Base-by-base conservation (phyloP, 805 yeast genomes). In the Clavispora asparagi region DNA sequence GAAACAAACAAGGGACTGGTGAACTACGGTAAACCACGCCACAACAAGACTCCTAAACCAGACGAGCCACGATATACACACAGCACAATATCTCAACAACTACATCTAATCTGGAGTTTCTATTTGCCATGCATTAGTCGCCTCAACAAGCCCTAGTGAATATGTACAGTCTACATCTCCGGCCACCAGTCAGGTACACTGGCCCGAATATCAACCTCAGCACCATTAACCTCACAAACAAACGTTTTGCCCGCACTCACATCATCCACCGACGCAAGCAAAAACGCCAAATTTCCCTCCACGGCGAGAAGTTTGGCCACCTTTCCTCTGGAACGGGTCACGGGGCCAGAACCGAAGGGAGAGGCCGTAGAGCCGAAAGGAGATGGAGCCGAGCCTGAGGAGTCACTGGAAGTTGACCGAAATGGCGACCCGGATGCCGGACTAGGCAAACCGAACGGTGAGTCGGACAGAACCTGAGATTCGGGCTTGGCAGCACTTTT, bases 131-230 rank as follows among this genome's bases (percentile, higher is more conserved):
- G 19, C 37, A 33, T 33, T 35, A 17, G 35, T 17, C 35, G 7
- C 8, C 17, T 8, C 29, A 8, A 5, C 29, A 11, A 11, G n/a
- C n/a, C 29, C 29, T 6, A 16, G 14, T 11, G 27, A 36, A 36
- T 37, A 23, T 26, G 9, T 37, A 26, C 17, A 26, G 26, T 9
- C 26, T 35, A 35, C 7, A 10, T 14, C 37, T 63, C 68, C 0
- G 90, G 90, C 90, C 92, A 86, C 91, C 92, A 86, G 42, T 76
- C 82, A 0, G 95, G 94, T 6, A 68, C 65, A 48, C 68, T 71
- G 0, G 82, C 86, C 53, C 74, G 73, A 23, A 83, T 64, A 1
- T 74, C 74, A 7, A 81, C 56, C 38, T 57, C 58, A 35, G 56
- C 56, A 26, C 51, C 58, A n/a, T 46, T 50, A 3, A 66, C 40